phyloP scores from a whole-genome alignment of 306 rosid species.

The Cercis canadensis region DNA sequence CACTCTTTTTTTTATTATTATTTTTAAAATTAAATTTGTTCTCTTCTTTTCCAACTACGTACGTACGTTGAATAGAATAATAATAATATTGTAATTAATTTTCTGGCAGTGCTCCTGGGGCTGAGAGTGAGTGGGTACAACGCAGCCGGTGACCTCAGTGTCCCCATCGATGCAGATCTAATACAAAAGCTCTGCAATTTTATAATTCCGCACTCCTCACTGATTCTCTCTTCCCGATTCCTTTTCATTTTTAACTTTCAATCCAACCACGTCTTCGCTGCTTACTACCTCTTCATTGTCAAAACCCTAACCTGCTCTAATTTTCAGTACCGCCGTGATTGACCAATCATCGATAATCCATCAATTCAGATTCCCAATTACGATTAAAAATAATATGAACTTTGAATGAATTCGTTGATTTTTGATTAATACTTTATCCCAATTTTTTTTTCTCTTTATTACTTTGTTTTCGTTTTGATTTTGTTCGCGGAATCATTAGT shows the following conservation, averaged over 20 bases:
- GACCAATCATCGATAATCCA: not conserved
- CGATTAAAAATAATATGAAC: constrained; percentile 23
- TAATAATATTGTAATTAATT: too few species aligned
- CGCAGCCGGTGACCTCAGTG: constrained; percentile 3
- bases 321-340: constrained; percentile 18
- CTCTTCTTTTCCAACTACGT: too few species aligned
- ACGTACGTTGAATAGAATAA: too few species aligned
- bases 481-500: not conserved
- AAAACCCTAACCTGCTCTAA: constrained; percentile 55
- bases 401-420: constrained; percentile 15
- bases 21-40: too few species aligned
- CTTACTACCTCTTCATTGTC: constrained; percentile 2
- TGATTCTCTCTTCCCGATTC: not conserved
- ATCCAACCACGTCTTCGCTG: not conserved
- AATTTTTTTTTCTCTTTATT: not conserved
- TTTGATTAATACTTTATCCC: not conserved
- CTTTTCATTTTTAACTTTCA: not conserved
- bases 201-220: constrained; percentile 4
- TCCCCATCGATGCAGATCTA: constrained; percentile 2
- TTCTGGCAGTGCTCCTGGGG: not conserved
- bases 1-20: too few species aligned
- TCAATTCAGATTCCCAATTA: constrained; percentile 8
- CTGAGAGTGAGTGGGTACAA: not conserved
- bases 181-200: not conserved
- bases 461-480: too few species aligned